Conservation (phyloP, 2,329 filamentous ascomycete species). For the Pezicula rhizophila region DNA sequence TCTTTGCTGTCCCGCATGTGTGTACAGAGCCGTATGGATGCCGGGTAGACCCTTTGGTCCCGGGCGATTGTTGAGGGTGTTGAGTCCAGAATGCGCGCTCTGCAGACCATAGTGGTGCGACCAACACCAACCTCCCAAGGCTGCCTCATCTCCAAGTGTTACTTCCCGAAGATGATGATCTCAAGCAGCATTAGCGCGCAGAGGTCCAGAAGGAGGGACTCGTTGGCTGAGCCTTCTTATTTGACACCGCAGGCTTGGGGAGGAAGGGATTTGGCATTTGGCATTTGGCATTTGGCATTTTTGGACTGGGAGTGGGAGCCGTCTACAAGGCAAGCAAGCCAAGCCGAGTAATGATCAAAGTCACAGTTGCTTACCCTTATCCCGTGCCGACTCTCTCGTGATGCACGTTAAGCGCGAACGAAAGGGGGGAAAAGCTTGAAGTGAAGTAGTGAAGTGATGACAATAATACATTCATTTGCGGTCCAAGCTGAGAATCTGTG, state of each 20-base stretch:
- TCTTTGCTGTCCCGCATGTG: background rate
- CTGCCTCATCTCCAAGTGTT: conserved; percentile 14
- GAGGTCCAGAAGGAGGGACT: conserved; percentile 1
- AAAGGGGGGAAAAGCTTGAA: too few species aligned
- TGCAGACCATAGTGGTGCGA: too few species aligned
- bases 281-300: too few species aligned
- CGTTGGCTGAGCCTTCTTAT: conserved; percentile 15
- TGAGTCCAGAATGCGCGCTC: conserved; percentile 5
- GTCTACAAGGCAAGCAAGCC: background rate
- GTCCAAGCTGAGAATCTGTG: too few species aligned
- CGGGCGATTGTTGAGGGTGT: background rate
- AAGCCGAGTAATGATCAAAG: background rate
- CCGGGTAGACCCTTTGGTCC: background rate
- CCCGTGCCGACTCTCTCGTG: too few species aligned
- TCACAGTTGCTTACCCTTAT: too few species aligned
- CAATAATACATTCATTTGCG: too few species aligned
- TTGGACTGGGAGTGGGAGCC: too few species aligned
- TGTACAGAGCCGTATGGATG: background rate
- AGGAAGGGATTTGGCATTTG: too few species aligned
- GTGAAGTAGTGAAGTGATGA: too few species aligned
- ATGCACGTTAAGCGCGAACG: too few species aligned
- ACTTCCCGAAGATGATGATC: conserved; percentile 18
- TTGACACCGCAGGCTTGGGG: background rate
- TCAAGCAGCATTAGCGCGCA: conserved; percentile 16
- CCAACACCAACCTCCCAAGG: conserved; percentile 6